Base-by-base conservation (phyloP, 2,329 filamentous ascomycete species). In the Apiospora kogelbergensis region DNA sequence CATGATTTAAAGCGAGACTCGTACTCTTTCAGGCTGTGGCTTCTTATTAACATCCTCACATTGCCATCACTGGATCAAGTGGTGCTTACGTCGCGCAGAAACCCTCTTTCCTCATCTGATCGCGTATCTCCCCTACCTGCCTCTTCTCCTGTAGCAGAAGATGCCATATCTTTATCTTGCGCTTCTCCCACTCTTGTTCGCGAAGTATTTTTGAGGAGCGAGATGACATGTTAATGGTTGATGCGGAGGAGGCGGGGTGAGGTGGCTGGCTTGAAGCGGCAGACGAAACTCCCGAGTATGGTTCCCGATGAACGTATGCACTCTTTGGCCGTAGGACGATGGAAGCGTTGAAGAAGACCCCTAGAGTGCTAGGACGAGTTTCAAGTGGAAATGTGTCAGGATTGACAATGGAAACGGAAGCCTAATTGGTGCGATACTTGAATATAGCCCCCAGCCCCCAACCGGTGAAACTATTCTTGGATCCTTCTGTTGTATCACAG, bases 21-120 rank as follows among this genome's bases (percentile, higher is more conserved):
- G 63, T 26, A 44, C 5, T 65, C 63, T 1, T 26, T n/a, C 22
- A 65, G 11, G 5, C n/a, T 65, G 6, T 1, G 6, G 1, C 2
- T 17, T 3, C 1, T 17, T 41, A n/a, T 64, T 17, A 64, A 7
- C 26, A 65, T 2, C 13, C 17, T 5, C 9, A 9, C 22, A 11
- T 22, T 15, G 2, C 24, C 5, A 13, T 1, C 2, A 7, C 11
- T 20, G 1, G n/a, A 0, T 9, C 22, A 11, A n/a, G 13, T 20
- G 4, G 2, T n/a, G 44, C 63, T 20, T 65, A 65, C 63, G 40
- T 44, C 0, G 63, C 26, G 3, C 11, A 11, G n/a, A 65, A 15
- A n/a, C 63, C 63, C 1, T 17, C 0, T 15, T 4, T 22, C 40
- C 44, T 30, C 63, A 65, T 41, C 2, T n/a, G 13, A 30, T 65